Conservation (phyloP, 2,329 filamentous ascomycete species). For the Helotiales sp. region DNA sequence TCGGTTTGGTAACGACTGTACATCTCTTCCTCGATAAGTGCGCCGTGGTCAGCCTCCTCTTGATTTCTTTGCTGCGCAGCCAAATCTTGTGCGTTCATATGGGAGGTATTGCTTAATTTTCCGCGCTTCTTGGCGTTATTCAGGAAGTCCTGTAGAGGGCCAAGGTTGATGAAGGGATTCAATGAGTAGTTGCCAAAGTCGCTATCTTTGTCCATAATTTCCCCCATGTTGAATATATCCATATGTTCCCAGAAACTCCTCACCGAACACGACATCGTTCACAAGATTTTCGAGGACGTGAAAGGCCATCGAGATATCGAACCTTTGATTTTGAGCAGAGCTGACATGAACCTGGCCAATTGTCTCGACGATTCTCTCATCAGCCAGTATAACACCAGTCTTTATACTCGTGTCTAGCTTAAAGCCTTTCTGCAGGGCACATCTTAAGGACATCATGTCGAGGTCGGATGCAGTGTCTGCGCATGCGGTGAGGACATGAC, state of each 20-base stretch:
- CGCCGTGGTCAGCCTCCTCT: neutral
- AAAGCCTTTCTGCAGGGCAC: constrained; percentile 3
- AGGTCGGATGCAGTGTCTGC: constrained; percentile 16
- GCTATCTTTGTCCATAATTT: constrained; percentile 4
- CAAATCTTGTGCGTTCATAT: neutral
- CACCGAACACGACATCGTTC: constrained; percentile 16
- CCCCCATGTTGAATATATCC: constrained; percentile 12
- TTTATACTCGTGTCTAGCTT: constrained; percentile 1
- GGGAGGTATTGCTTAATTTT: too few relatives aligned
- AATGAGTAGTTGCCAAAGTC: neutral
- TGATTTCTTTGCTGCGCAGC: neutral
- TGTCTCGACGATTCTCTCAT: constrained; percentile 10
- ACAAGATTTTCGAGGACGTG: constrained; percentile 9
- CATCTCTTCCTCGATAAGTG: neutral
- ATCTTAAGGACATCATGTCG: constrained; percentile 12
- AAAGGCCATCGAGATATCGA: constrained; percentile 12
- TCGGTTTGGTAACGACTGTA: neutral
- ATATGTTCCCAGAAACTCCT: constrained; percentile 14
- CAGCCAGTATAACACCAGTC: constrained; percentile 5
- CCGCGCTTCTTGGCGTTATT: neutral
- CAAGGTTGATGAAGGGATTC: constrained; percentile 11
- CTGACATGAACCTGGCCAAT: constrained; percentile 6
- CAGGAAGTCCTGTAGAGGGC: constrained; percentile 9
- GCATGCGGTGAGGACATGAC: neutral
- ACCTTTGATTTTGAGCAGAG: constrained; percentile 1